Base-by-base conservation (phyloP, 352 stramenopile species). In the Thalassiosira mediterranea region DNA sequence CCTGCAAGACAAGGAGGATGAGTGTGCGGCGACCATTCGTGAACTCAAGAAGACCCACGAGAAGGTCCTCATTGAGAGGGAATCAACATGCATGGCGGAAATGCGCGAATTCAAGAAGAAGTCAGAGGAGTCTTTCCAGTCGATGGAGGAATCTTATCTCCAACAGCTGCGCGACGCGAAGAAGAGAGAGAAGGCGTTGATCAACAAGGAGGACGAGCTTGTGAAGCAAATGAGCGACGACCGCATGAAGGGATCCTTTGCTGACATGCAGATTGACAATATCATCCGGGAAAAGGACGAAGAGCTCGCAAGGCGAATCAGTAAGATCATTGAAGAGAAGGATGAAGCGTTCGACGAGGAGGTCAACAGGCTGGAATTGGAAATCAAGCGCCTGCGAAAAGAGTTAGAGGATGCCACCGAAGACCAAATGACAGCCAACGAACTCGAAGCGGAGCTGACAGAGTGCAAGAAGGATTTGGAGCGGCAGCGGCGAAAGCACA, bases 1-100 rank as follows among this genome's bases (percentile, higher is more conserved):
- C 11, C 15, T 79, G 5, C 59, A 72, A 61, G 69, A 72, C 7
- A 76, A 73, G 40, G 72, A 76, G 28, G 72, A 81, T 60, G 58
- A 76, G 19, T 65, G 21, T 38, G 34, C 25, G 21, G n/a, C 13
- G 23, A 64, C 61, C 28, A 31, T 81, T 17, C 51, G 64, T 19
- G 47, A 62, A 1, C 28, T 81, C 21, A 81, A 58, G 51, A 81
- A 72, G 37, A 34, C 74, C 5, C 62, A 72, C 28, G 64, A 81
- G 26, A 51, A 61, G 26, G 58, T 17, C 1, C 51, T 81, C 23
- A 31, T 62, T 19, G 57, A 76, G 17, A 66, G 57, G 23, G 56
- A 81, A 46, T 59, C 74, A 13, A n/a, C 25, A 15, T 65, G 67
- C 46, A 29, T 70, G 4, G 31, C 48, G 17, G 48, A 76, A 29